These are phyloP conservation scores for Coffea eugenioides DNA, from an alignment of 257 asterid genomes.

Conservation along the genomic window DNA sequence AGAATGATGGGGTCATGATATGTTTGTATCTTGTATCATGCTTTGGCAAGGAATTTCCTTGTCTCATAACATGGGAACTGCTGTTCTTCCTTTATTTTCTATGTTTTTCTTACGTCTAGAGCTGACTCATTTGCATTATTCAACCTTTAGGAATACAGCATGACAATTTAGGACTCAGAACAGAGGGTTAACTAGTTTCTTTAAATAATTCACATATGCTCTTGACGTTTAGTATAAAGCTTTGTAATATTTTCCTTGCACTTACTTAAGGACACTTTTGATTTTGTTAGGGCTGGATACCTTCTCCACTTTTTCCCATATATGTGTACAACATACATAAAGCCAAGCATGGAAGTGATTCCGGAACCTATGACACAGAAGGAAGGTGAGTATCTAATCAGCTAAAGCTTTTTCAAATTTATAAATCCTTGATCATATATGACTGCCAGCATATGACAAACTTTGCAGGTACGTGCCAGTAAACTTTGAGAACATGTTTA, in stretches of 20 bases:
- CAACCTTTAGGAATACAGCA: neutral
- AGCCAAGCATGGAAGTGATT: slow-evolving; percentile 79
- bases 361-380: slow-evolving; percentile 71
- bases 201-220: neutral
- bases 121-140: neutral
- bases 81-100: neutral
- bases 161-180: neutral
- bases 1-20: neutral
- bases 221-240: neutral
- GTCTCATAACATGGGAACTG: neutral
- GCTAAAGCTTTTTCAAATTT: neutral
- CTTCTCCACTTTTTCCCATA: slow-evolving; percentile 70
- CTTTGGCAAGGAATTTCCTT: neutral
- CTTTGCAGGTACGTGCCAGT: slow-evolving; percentile 51
- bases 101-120: neutral
- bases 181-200: neutral
- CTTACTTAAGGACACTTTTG: neutral
- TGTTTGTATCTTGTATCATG: neutral
- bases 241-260: neutral
- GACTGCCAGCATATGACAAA: neutral
- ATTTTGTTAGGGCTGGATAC: slow-evolving; percentile 63
- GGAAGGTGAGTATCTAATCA: slow-evolving; percentile 52
- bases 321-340: slow-evolving; percentile 67
- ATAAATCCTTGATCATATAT: neutral
- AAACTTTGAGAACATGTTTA: slow-evolving; percentile 72